Evolutionary conservation across 2,329 filamentous ascomycete species (phyloP), one percentile per base, ranked within the genome.

Genomic region (Pseudocercospora pini-densiflorae): DNA sequence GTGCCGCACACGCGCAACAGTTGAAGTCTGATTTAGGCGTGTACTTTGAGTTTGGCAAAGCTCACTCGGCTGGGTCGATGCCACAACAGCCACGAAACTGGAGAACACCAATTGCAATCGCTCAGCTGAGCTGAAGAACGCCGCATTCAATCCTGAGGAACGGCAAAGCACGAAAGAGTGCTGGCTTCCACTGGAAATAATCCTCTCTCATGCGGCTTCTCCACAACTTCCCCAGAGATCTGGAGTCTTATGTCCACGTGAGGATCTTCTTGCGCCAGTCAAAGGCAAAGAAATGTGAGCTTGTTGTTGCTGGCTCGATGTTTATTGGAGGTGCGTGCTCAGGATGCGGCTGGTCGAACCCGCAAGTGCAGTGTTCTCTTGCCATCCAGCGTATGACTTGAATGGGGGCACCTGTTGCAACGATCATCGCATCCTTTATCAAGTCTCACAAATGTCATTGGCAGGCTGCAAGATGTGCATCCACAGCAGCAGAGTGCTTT

Each of bases 151-250:
- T 40, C 36, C 60, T 58, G 24, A 31, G 5, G 10, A 16, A 62
- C 64, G 64, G 64, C 29, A 66, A 66, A 66, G 61, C 54, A 62
- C 64, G 47, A 66, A 59, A 57, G 31, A 63, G 64, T 59, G 23
- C 1, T 66, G 60, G 64, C 36, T 19, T 60, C n/a, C 27, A 23
- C 24, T 24, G 61, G 43, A 49, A 40, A 49, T 54, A 47, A 59
- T 29, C 40, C 49, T 33, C 21, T 54, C 63, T 49, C 49, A 58
- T 29, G 58, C 55, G 43, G 29, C 24, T 57, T 55, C 54, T 60
- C 60, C 55, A 59, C 49, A 53, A 23, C 23, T 53, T 23, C 49
- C 49, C 49, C 49, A 53, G 49, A 53, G 4, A 33, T 27, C 19
- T 24, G 8, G 12, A 53, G n/a, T 53, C 23, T 53, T 53, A 24